These are phyloP conservation scores for Vanderwaltozyma verrucispora DNA, from an alignment of 805 yeast genomes.

Conservation along the genomic window DNA sequence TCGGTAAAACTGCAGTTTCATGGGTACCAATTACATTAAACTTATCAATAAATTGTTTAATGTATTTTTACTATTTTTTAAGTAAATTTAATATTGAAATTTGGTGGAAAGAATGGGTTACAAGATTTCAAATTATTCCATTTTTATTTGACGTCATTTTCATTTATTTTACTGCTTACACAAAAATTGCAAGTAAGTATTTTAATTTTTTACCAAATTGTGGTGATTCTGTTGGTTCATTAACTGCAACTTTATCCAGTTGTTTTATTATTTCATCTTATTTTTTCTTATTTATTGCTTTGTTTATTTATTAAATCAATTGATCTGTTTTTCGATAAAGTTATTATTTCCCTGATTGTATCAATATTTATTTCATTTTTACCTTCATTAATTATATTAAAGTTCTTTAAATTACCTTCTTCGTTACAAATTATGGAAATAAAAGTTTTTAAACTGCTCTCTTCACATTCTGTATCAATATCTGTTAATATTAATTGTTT, in stretches of 20 bases:
- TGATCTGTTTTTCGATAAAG: constrained; percentile 40
- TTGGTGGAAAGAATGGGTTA: constrained; percentile 99
- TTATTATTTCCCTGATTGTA: constrained; percentile 37
- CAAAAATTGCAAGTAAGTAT: constrained; percentile 41
- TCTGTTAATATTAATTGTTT: constrained; percentile 49
- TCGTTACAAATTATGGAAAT: constrained; percentile 33
- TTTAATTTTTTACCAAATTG: constrained; percentile 38
- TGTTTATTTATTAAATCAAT: constrained; percentile 47
- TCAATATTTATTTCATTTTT: constrained; percentile 34
- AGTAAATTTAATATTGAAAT: constrained; percentile 88
- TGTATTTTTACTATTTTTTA: constrained; percentile 96
- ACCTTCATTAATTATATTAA: constrained; percentile 42
- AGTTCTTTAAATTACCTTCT: constrained; percentile 30
- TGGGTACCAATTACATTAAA: constrained; percentile 92
- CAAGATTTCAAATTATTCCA: constrained; percentile 90
- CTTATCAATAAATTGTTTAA: constrained; percentile 86
- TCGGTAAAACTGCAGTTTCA: constrained; percentile 81
- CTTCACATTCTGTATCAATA: constrained; percentile 81
- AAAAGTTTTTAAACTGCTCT: constrained; percentile 43
- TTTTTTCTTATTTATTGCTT: constrained; percentile 62
- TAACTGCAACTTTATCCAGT: constrained; percentile 62
- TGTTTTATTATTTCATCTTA: constrained; percentile 69
- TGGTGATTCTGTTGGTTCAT: constrained; percentile 66
- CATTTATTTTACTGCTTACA: constrained; percentile 85
- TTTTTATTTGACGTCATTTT: constrained; percentile 81